These are phyloP conservation scores for Cardiospermum halicacabum DNA, from an alignment of 345 rosid genomes.

Conservation along the genomic window DNA sequence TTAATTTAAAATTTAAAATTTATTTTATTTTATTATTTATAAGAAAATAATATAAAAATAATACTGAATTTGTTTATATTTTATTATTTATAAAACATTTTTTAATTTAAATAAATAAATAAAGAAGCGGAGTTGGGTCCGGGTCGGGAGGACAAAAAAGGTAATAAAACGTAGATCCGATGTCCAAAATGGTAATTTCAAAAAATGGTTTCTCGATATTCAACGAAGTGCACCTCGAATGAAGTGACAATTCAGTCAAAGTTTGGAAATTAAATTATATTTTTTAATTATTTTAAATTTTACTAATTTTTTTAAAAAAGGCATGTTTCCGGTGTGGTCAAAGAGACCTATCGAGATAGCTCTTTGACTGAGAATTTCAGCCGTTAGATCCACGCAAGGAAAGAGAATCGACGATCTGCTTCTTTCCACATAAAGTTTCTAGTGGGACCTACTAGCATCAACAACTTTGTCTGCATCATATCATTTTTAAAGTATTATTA, in stretches of 20 bases:
- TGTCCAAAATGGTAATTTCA: slow-evolving; percentile 34
- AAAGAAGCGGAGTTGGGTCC: too few relatives aligned
- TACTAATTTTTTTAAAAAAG: neutral
- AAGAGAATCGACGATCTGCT: slow-evolving; percentile 23
- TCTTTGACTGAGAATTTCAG: slow-evolving; percentile 28
- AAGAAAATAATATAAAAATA: too few relatives aligned
- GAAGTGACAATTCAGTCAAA: slow-evolving; percentile 77
- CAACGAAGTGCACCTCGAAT: slow-evolving; percentile 58
- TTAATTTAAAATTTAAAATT: too few relatives aligned
- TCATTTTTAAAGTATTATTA: neutral
- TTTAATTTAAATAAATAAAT: too few relatives aligned
- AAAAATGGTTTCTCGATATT: slow-evolving; percentile 26
- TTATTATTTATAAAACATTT: too few relatives aligned
- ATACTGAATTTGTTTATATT: too few relatives aligned
- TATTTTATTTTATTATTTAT: too few relatives aligned
- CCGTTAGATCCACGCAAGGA: slow-evolving; percentile 27
- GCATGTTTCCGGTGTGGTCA: slow-evolving; percentile 48
- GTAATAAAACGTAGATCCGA: neutral
- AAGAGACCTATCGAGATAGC: slow-evolving; percentile 35
- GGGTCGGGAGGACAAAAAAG: neutral
- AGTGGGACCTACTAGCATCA: slow-evolving; percentile 31
- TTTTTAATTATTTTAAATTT: neutral
- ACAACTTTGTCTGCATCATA: slow-evolving; percentile 17
- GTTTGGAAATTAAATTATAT: slow-evolving; percentile 34
- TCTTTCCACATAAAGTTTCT: neutral